These are phyloP conservation scores for Agrocybe chaxingu DNA, from an alignment of 768 basidiomycete genomes.

Conservation along the genomic window DNA sequence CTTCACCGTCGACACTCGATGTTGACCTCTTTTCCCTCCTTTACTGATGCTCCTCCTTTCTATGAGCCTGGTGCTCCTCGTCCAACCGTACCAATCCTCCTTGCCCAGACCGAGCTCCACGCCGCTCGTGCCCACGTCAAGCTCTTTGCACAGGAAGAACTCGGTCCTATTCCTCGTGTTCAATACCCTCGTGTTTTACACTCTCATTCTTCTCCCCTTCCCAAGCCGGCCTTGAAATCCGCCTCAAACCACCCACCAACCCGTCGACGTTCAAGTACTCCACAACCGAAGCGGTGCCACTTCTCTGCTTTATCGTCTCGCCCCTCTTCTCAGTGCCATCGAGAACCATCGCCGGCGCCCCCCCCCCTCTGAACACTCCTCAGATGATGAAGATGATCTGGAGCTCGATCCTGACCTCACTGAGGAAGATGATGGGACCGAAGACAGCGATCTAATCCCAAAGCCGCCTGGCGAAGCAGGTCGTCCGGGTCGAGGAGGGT, in stretches of 20 bases:
- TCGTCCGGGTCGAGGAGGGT: conserved; percentile 19
- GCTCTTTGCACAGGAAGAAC: conserved; percentile 9
- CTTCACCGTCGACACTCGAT: too few relatives aligned
- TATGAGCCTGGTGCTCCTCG: conserved; percentile 16
- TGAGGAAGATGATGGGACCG: background rate
- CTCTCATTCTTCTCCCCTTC: too few relatives aligned
- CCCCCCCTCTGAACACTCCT: background rate
- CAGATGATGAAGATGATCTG: background rate
- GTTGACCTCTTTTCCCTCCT: conserved; percentile 3
- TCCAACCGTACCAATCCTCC: conserved; percentile 9
- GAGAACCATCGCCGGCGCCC: too few relatives aligned
- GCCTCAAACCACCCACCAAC: too few relatives aligned
- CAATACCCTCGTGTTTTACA: background rate
- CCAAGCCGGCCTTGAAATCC: too few relatives aligned
- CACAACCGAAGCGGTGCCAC: too few relatives aligned
- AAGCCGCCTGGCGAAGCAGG: conserved; percentile 23
- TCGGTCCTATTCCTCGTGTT: conserved; percentile 1
- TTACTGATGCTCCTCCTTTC: conserved; percentile 7
- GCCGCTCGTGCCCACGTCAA: background rate
- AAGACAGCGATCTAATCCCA: conserved; percentile 11
- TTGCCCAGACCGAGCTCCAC: conserved; percentile 12
- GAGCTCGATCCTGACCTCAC: background rate
- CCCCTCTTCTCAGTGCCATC: too few relatives aligned
- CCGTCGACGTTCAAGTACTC: too few relatives aligned
- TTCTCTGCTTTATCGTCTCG: too few relatives aligned